Conservation (phyloP, 1,139 yeast genomes). For the Suhomyces wounanorum region DNA sequence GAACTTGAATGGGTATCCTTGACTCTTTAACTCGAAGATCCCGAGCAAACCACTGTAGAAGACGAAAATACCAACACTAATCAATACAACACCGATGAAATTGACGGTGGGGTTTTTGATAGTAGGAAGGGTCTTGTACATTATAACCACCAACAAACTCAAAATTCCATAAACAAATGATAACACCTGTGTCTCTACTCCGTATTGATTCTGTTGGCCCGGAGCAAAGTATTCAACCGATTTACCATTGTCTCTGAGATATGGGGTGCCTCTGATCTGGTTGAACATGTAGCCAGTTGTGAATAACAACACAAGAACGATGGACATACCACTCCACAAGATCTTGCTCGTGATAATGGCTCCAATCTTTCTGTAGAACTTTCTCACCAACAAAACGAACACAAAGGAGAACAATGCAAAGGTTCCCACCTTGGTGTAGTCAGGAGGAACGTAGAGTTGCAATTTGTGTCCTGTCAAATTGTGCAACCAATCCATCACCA, state of each 20-base stretch:
- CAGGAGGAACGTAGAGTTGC: constrained; percentile 56
- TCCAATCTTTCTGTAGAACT: constrained; percentile 38
- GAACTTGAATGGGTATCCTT: constrained; percentile 62
- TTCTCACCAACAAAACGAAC: constrained; percentile 23
- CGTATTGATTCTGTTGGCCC: constrained; percentile 76
- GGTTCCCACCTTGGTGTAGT: constrained; percentile 52
- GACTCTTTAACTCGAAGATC: constrained; percentile 58
- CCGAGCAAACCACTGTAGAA: constrained; percentile 56
- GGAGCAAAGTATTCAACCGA: constrained; percentile 59
- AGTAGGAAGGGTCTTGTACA: constrained; percentile 52
- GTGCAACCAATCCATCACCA: constrained; percentile 42
- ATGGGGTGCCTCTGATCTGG: constrained; percentile 76
- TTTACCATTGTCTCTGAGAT: constrained; percentile 61
- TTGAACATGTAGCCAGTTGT: constrained; percentile 94
- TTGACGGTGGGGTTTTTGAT: constrained; percentile 44
- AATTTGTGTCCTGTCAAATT: constrained; percentile 46
- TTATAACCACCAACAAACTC: constrained; percentile 49
- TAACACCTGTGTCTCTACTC: constrained; percentile 78
- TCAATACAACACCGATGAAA: constrained; percentile 43
- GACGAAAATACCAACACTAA: constrained; percentile 45
- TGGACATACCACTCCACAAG: constrained; percentile 67
- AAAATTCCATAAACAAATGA: constrained; percentile 63
- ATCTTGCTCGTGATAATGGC: constrained; percentile 28
- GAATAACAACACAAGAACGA: constrained; percentile 67
- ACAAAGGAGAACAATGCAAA: constrained; percentile 44